A percentile compares a stretch with the other conserved stretches of the same genome.
Evolutionary conservation across 768 basidiomycete genomes (phyloP).

Genomic region (Russula foetens): DNA sequence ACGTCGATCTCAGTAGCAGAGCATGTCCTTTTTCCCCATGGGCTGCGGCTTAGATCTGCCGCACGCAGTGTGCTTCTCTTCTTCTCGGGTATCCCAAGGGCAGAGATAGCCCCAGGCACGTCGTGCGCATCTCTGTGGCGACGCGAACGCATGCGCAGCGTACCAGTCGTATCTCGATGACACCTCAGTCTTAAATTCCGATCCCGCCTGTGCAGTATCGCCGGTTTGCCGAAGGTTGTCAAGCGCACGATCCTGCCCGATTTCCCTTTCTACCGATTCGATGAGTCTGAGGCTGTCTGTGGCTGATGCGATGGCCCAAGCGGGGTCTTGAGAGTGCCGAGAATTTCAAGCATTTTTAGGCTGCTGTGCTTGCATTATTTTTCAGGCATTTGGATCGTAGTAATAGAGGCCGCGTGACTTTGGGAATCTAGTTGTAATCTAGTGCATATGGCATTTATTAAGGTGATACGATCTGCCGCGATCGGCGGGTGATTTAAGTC

Average conservation of each 20-base stretch:
- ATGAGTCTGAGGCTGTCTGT: constrained; percentile 19
- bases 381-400: too few relatives aligned
- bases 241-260: constrained; percentile 54
- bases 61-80: constrained; percentile 47
- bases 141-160: constrained; percentile 35
- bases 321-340: background rate
- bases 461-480: too few relatives aligned
- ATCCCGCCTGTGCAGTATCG: constrained; percentile 49
- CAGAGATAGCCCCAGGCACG: constrained; percentile 60
- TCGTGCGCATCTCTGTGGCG: constrained; percentile 20
- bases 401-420: too few relatives aligned
- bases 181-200: constrained; percentile 56
- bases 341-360: too few relatives aligned
- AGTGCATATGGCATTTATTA: too few relatives aligned
- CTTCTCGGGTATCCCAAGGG: constrained; percentile 60
- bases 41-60: constrained; percentile 20
- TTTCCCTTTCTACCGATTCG: constrained; percentile 52
- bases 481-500: too few relatives aligned
- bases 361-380: too few relatives aligned
- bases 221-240: constrained; percentile 39
- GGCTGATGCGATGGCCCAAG: background rate
- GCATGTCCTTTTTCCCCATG: too few relatives aligned
- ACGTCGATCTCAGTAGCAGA: background rate
- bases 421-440: too few relatives aligned
- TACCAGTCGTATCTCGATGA: constrained; percentile 48